These are phyloP conservation scores for Aspergillus ochraceoroseus DNA, from an alignment of 2,329 filamentous ascomycete species.

Conservation along the genomic window DNA sequence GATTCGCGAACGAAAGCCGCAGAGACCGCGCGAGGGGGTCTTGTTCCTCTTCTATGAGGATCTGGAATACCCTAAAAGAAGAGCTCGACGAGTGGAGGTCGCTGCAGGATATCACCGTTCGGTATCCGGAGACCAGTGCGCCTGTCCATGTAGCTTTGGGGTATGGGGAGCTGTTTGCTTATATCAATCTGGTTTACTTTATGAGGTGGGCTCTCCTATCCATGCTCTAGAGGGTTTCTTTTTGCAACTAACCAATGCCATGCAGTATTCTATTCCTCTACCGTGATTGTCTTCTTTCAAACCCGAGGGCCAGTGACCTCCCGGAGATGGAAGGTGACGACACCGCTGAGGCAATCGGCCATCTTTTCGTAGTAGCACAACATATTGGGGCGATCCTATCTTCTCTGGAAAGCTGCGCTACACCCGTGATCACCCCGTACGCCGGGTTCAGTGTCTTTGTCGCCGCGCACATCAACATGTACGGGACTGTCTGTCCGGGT, in stretches of 20 bases:
- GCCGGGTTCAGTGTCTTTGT: slow-evolving; percentile 39
- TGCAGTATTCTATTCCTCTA: slow-evolving; percentile 34
- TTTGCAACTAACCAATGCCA: too few relatives aligned
- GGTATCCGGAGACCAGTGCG: slow-evolving; percentile 32
- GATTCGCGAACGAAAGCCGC: slow-evolving; percentile 37
- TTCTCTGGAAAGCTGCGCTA: slow-evolving; percentile 30
- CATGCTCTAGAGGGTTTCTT: slow-evolving; percentile 2
- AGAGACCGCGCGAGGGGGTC: slow-evolving; percentile 22
- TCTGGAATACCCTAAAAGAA: slow-evolving; percentile 30
- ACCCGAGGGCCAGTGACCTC: slow-evolving; percentile 26
- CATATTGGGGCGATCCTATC: slow-evolving; percentile 31
- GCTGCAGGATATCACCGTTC: slow-evolving; percentile 33
- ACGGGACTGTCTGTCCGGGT: slow-evolving; percentile 33
- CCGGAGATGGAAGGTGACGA: slow-evolving; percentile 21
- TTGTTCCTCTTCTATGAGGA: slow-evolving; percentile 19
- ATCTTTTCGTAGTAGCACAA: slow-evolving; percentile 34
- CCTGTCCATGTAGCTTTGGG: slow-evolving; percentile 36
- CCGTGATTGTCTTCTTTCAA: slow-evolving; percentile 33
- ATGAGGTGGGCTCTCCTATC: slow-evolving; percentile 28
- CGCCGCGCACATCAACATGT: slow-evolving; percentile 39
- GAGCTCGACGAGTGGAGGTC: slow-evolving; percentile 37
- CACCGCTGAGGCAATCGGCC: slow-evolving; percentile 25
- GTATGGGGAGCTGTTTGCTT: slow-evolving; percentile 36
- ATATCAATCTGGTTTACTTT: slow-evolving; percentile 38
- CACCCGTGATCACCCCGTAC: slow-evolving; percentile 36